Percentiles rank a stretch among this genome's conserved stretches.
Conservation (phyloP, 176 grass and related monocot genomes). For the Eremochloa ophiuroides region DNA sequence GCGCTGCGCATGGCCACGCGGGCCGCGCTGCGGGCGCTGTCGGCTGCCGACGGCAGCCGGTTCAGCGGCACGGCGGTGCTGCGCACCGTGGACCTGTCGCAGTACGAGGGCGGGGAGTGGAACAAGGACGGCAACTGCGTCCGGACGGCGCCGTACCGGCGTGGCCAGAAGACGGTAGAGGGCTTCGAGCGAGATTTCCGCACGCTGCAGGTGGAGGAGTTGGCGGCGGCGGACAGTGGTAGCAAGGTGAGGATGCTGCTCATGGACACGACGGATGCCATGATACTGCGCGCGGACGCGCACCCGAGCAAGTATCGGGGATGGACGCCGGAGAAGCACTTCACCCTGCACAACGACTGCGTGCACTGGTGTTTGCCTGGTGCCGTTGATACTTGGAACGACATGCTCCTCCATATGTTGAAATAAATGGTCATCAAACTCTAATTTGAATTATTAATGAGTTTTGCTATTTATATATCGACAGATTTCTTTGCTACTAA, state of each 20-base stretch:
- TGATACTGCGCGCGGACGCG: constrained; percentile 52
- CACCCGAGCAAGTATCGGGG: constrained; percentile 62
- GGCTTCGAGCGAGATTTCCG: constrained; percentile 29
- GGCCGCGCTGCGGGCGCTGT: constrained; percentile 19
- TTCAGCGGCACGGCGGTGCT: constrained; percentile 31
- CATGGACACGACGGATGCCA: constrained; percentile 58
- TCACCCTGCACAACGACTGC: constrained; percentile 49
- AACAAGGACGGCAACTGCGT: constrained; percentile 50
- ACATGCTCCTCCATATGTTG: constrained; percentile 50
- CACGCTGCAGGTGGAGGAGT: constrained; percentile 40
- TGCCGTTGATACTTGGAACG: constrained; percentile 54
- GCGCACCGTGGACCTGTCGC: constrained; percentile 49
- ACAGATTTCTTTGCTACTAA: too few species aligned
- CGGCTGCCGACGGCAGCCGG: background rate
- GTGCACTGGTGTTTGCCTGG: constrained; percentile 70
- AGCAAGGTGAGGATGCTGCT: constrained; percentile 25
- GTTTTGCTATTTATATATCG: too few species aligned
- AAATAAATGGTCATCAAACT: background rate
- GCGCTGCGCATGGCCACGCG: constrained; percentile 44
- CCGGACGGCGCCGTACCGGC: constrained; percentile 31
- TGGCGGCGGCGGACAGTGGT: background rate
- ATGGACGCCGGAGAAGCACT: constrained; percentile 32
- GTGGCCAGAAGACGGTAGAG: constrained; percentile 26
- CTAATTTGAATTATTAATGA: background rate
- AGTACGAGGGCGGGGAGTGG: constrained; percentile 69